Evolutionary conservation across 106 monocot genomes (phyloP).

Genomic region (Acorus calamus): DNA sequence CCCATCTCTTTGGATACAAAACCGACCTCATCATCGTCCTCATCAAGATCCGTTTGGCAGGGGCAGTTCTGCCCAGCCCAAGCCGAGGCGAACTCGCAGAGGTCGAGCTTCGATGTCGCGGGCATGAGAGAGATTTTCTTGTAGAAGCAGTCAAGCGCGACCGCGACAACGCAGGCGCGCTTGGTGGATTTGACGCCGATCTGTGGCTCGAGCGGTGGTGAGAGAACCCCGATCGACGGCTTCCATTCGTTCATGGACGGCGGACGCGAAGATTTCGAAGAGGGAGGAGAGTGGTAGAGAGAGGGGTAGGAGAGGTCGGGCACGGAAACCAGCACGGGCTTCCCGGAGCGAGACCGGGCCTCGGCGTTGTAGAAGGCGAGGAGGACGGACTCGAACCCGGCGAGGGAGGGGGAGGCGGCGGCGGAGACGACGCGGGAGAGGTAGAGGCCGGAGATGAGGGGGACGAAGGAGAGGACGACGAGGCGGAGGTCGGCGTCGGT

Average conservation of each 20-base stretch:
- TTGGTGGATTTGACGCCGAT: slow-evolving; percentile 82
- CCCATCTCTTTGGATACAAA: slow-evolving; percentile 13
- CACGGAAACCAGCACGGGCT: slow-evolving; percentile 53
- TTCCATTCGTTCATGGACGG: background rate
- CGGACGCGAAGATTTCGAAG: background rate
- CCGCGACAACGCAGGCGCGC: slow-evolving; percentile 60
- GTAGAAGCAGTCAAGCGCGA: slow-evolving; percentile 63
- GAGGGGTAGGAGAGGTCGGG: slow-evolving; percentile 80
- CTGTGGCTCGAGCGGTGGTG: slow-evolving; percentile 82
- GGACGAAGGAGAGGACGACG: slow-evolving; percentile 74
- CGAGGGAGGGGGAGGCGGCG: slow-evolving; percentile 39
- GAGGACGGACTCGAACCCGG: slow-evolving; percentile 91
- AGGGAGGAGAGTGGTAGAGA: slow-evolving; percentile 59
- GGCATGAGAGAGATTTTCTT: slow-evolving; percentile 67
- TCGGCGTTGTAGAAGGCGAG: slow-evolving; percentile 70
- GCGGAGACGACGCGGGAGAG: slow-evolving; percentile 67
- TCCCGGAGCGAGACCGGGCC: slow-evolving; percentile 49
- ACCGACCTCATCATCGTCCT: slow-evolving; percentile 16
- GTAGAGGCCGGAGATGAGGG: slow-evolving; percentile 38
- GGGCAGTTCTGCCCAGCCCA: slow-evolving; percentile 88
- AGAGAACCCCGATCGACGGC: slow-evolving; percentile 37
- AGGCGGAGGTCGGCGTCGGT: slow-evolving; percentile 87
- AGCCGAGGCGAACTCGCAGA: slow-evolving; percentile 58
- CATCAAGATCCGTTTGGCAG: slow-evolving; percentile 61
- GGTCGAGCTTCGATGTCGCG: slow-evolving; percentile 50